These are phyloP conservation scores for Pseudogymnoascus sp. DNA, from an alignment of 2,329 filamentous ascomycete genomes.

Conservation along the genomic window DNA sequence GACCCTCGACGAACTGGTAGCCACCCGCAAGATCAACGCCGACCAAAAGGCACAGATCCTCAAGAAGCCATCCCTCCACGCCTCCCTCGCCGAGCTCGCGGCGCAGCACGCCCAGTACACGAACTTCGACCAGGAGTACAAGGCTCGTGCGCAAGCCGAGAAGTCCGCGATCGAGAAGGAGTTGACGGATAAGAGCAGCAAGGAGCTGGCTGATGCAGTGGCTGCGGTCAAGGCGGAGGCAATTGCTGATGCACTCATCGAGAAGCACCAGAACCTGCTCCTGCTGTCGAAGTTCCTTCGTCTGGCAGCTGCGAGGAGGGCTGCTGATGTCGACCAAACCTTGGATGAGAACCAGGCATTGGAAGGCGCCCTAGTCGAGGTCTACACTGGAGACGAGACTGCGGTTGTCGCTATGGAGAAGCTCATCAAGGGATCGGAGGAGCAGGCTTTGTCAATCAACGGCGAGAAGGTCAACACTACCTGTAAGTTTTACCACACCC, in stretches of 20 bases:
- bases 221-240: slow-evolving; percentile 48
- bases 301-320: slow-evolving; percentile 65
- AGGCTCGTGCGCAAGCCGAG: slow-evolving; percentile 50
- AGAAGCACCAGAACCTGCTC: slow-evolving; percentile 54
- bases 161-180: slow-evolving; percentile 56
- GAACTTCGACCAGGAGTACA: slow-evolving; percentile 69
- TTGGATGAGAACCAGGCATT: slow-evolving; percentile 72
- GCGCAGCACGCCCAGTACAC: slow-evolving; percentile 69
- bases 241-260: slow-evolving; percentile 46
- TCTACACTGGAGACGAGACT: slow-evolving; percentile 71
- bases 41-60: slow-evolving; percentile 72
- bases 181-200: slow-evolving; percentile 43
- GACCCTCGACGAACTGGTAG: slow-evolving; percentile 66
- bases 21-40: slow-evolving; percentile 66
- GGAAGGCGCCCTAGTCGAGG: slow-evolving; percentile 69
- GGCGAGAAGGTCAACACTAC: slow-evolving; percentile 62
- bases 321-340: slow-evolving; percentile 56
- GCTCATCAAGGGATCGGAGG: slow-evolving; percentile 65
- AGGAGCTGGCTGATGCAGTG: slow-evolving; percentile 41
- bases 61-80: slow-evolving; percentile 68
- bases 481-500: slow-evolving; percentile 47
- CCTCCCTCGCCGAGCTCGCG: slow-evolving; percentile 62
- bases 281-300: slow-evolving; percentile 75
- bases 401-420: slow-evolving; percentile 71
- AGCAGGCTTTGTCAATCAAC: slow-evolving; percentile 58